Conservation (phyloP, 1,284 basidiomycete genomes). For the Malassezia furfur region DNA sequence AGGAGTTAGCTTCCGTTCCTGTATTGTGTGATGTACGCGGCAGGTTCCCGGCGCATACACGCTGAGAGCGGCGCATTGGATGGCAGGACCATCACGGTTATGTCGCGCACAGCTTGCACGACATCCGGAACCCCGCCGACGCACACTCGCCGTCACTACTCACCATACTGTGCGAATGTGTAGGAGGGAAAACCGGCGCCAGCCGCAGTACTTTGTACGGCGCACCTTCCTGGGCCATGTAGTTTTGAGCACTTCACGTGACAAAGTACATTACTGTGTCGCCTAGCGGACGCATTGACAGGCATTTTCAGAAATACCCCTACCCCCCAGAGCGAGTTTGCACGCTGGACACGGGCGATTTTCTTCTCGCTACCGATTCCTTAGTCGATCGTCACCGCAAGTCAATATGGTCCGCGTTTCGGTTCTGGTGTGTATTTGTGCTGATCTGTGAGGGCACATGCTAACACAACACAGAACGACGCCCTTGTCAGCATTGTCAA, state of each 20-base stretch:
- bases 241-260: conserved; percentile 19
- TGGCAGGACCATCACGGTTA: no score
- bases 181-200: conserved; percentile 3
- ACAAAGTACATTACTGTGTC: conserved; percentile 1
- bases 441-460: background rate
- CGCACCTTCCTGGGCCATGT: conserved; percentile 11
- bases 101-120: no score
- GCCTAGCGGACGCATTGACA: background rate
- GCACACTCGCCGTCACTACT: background rate
- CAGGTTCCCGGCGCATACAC: background rate
- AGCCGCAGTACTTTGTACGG: background rate
- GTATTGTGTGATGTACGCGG: background rate
- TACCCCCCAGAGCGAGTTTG: background rate
- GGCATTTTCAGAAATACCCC: conserved; percentile 14
- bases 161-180: conserved; percentile 16
- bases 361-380: conserved; percentile 17
- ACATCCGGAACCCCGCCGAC: no score
- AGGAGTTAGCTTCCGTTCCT: conserved; percentile 7
- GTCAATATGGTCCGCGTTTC: conserved; percentile 46
- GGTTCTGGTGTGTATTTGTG: conserved; percentile 37
- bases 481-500: conserved; percentile 48
- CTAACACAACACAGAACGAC: conserved; percentile 34
- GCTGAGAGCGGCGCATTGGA: no score
- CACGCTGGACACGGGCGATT: background rate
- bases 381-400: conserved; percentile 24